Evolutionary conservation across 1,284 basidiomycete species (phyloP), one percentile per base, ranked within the genome.

Genomic region (Xerocomus minutiporus): DNA sequence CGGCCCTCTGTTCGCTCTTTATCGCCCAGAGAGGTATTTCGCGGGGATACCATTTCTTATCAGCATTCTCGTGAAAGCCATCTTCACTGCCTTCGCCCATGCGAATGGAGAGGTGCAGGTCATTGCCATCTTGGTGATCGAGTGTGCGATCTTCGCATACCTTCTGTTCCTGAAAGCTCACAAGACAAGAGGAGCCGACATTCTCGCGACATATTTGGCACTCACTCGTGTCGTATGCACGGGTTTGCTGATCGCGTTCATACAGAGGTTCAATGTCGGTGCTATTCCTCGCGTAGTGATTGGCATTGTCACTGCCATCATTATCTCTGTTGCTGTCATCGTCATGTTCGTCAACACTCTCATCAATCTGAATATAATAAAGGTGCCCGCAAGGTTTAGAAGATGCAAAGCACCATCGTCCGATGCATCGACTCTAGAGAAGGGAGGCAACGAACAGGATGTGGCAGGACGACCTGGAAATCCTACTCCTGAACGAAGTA

Each of bases 231-330:
- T 91, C 25, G 69, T 85, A 9, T 81, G 80, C 55, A 79, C 81
- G 9, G 84, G 79, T 2, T 65, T 88, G 13, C 71, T 86, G 67
- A 77, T 92, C 58, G 77, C 85, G 0, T 91, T 92, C 64, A 70
- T 88, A 46, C 73, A 83, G 61, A 73, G 67, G 7, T 61, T 91
- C 26, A 63, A 71, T 3, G 74, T 91, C 29, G 71, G 77, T 23
- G 76, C 89, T 28, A 92, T 93, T 57, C 81, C 82, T 17, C 83
- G 90, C n/a, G 84, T 86, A 2, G 86, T 74, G 23, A 81, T 92
- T 51, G 89, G 88, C 13, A 75, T 84, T 51, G 75, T 88, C 53
- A 73, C 81, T 38, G 79, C 80, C 8, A 74, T 84, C 40, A 75
- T 86, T 46, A 82, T 79, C 63, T 81, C 81, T 6, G 67, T 85